Conservation (phyloP, 164 flowering plant species). For the Santalum album region DNA sequence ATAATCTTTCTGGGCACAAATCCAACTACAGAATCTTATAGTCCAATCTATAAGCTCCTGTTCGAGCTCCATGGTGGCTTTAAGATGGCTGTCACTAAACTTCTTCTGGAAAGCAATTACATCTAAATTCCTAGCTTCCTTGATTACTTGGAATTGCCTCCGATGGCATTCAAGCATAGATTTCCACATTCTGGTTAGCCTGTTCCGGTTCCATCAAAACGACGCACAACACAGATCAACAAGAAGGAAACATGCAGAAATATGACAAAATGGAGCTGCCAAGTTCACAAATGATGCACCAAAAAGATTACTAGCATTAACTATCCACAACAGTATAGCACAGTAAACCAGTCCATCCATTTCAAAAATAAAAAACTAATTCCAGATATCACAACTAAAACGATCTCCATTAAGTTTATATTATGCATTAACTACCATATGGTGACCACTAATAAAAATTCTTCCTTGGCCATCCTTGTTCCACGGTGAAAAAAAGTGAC, state of each 20-base stretch:
- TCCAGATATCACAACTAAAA: no score
- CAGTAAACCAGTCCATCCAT: no score
- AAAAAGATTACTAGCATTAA: no score
- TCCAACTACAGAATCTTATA: constrained; percentile 44
- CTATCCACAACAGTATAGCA: no score
- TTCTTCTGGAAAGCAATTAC: constrained; percentile 36
- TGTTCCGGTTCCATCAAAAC: constrained; percentile 14
- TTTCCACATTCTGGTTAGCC: constrained; percentile 66
- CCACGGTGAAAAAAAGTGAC: no score
- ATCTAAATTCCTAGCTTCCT: constrained; percentile 41
- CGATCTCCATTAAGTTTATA: no score
- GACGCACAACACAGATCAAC: neutral
- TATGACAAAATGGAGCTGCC: neutral
- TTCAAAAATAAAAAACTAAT: no score
- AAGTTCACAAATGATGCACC: neutral
- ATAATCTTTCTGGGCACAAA: constrained; percentile 47
- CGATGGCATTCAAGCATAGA: constrained; percentile 66
- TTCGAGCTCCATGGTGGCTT: constrained; percentile 40
- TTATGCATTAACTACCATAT: no score
- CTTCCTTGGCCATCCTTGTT: no score
- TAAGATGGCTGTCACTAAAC: constrained; percentile 36
- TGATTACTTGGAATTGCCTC: constrained; percentile 44
- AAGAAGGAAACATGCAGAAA: neutral
- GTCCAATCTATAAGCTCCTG: constrained; percentile 54
- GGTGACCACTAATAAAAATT: no score